A percentile compares a stretch with the other conserved stretches of the same genome.
phyloP scores from a whole-genome alignment of 83 land plant genomes.

The Picea abies region DNA sequence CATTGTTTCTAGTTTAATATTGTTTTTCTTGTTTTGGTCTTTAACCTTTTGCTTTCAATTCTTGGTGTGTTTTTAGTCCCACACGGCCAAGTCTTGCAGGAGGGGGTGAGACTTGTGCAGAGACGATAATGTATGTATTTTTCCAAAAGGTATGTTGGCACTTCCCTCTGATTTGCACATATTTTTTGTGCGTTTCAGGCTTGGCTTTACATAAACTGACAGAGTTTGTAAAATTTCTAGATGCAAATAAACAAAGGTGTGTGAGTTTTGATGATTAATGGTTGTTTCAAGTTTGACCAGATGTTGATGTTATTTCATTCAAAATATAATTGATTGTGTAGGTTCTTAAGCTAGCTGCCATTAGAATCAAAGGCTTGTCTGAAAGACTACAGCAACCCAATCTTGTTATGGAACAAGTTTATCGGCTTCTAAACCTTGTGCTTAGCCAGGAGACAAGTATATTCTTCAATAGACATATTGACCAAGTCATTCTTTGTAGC shows the following conservation, averaged over 20 bases:
- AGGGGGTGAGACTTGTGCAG: slow-evolving; percentile 95
- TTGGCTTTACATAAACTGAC: not conserved
- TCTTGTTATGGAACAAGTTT: slow-evolving; percentile 76
- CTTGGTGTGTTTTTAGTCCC: slow-evolving; percentile 53
- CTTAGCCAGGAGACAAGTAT: slow-evolving; percentile 67
- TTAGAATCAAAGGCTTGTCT: slow-evolving; percentile 78
- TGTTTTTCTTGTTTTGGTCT: not conserved
- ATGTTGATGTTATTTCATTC: not conserved
- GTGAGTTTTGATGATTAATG: too few relatives aligned
- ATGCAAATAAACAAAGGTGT: too few relatives aligned
- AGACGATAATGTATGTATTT: slow-evolving; percentile 80
- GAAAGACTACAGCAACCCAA: slow-evolving; percentile 72
- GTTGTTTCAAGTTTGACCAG: not conserved
- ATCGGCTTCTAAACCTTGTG: slow-evolving; percentile 67
- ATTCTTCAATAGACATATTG: slow-evolving; percentile 95
- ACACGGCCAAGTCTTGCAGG: slow-evolving; percentile 79
- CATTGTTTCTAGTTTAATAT: not conserved
- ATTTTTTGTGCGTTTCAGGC: not conserved
- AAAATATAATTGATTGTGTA: slow-evolving; percentile 10
- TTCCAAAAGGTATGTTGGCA: slow-evolving; percentile 74
- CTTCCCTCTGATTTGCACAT: not conserved
- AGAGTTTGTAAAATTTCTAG: too few relatives aligned
- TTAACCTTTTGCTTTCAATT: not conserved
- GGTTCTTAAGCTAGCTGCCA: slow-evolving; percentile 86
- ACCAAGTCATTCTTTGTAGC: slow-evolving; percentile 92